Base-by-base conservation (phyloP, 192 early-diverging fungal species). In the Gaertneriomyces semiglobifer region DNA sequence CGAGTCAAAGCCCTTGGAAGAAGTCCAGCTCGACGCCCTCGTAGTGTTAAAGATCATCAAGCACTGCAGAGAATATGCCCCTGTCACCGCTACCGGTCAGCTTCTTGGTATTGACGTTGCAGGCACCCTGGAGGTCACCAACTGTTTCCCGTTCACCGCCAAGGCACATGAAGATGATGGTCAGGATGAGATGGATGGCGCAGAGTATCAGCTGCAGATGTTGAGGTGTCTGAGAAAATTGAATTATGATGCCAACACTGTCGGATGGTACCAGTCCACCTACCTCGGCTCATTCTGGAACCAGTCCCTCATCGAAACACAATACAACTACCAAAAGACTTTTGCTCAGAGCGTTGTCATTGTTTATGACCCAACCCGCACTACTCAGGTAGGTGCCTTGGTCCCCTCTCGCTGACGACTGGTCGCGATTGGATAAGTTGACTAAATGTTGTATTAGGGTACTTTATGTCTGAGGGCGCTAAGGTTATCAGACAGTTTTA, bases 1-100 rank as follows among this genome's bases (percentile, higher is more conserved):
- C 41, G 75, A 53, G 44, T 70, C 64, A 6, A 68, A 68, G 39
- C 74, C 69, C 3, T 39, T 78, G 20, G 41, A 16, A 19, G 47
- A 45, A 44, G 77, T 84, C 20, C 68, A 76, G 55, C 75, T 84
- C 19, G 82, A 84, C 53, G 71, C 82, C 14, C 59, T 76, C 6
- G 91, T 93, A 44, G 84, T 95, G n/a, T 80, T 98, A 46, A 92
- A 95, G 83, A 98, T 99, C 78, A 86, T 92, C 73, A 99, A 99
- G 84, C 96, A 98, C 80, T 89, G 91, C 79, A 87, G 90, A 50
- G 80, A 85, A 75, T 63, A 63, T 68, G 42, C 82, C 84, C 77
- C 92, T 89, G 59, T 81, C 79, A 57, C 77, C 84, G 59, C 73
- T 6, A 93, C 92, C 68, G 97, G 97, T 44, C 90, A 95, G 77